A percentile compares a stretch with the other conserved stretches of the same genome.
phyloP scores from a whole-genome alignment of 768 basidiomycete genomes.

The Pisolithus tinctorius region DNA sequence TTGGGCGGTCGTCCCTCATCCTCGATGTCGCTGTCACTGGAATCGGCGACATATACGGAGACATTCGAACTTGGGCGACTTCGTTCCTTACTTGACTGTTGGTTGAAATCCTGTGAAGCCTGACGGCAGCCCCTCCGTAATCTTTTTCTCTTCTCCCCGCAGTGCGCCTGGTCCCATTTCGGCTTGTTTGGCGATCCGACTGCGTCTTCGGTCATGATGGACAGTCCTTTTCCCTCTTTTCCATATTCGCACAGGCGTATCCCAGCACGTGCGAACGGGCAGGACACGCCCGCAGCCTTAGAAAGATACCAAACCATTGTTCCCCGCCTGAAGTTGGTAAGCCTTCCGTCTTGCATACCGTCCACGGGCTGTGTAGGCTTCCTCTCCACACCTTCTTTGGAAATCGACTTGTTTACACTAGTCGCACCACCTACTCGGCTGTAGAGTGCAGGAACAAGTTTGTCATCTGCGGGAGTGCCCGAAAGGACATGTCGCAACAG shows the following conservation, averaged over 20 bases:
- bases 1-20: slow-evolving; percentile 42
- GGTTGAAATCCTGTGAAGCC: slow-evolving; percentile 11
- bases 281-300: slow-evolving; percentile 65
- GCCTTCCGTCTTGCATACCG: slow-evolving; percentile 26
- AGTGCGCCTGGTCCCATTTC: slow-evolving; percentile 27
- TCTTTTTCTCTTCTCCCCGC: slow-evolving; percentile 42
- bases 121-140: slow-evolving; percentile 27
- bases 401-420: slow-evolving; percentile 29
- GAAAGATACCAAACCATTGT: slow-evolving; percentile 80
- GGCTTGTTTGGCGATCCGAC: slow-evolving; percentile 40
- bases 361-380: slow-evolving; percentile 1
- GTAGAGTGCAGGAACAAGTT: slow-evolving; percentile 63
- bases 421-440: slow-evolving; percentile 63
- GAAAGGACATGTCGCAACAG: slow-evolving; percentile 67
- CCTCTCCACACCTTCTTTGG: slow-evolving; percentile 25
- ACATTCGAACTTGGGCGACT: slow-evolving; percentile 16
- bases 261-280: slow-evolving; percentile 70
- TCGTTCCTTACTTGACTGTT: slow-evolving; percentile 6
- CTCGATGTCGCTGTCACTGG: slow-evolving; percentile 26
- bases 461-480: slow-evolving; percentile 66
- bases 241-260: slow-evolving; percentile 65
- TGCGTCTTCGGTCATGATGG: slow-evolving; percentile 20
- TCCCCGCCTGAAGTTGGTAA: slow-evolving; percentile 71
- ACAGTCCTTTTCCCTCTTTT: slow-evolving; percentile 37
- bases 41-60: slow-evolving; percentile 20